phyloP scores from a whole-genome alignment of 1,139 yeast genomes.

The Yarrowia galli region DNA sequence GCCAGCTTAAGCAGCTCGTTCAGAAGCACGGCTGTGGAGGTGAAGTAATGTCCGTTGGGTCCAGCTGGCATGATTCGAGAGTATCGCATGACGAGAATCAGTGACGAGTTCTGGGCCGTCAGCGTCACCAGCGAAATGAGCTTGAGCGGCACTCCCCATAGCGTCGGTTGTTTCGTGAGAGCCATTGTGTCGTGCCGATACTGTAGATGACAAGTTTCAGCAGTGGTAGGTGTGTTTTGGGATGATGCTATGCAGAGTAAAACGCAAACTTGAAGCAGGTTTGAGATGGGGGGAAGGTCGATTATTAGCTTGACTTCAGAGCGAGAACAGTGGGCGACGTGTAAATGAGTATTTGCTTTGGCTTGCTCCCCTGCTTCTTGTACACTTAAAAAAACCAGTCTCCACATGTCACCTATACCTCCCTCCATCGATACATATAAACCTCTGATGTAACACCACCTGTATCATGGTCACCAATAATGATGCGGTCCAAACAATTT shows the following conservation, averaged over 20 bases:
- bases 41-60: constrained; percentile 47
- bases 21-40: constrained; percentile 55
- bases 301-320: too few relatives aligned
- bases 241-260: constrained; percentile 1
- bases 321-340: too few relatives aligned
- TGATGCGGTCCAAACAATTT: not conserved
- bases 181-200: constrained; percentile 28
- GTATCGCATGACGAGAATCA: constrained; percentile 51
- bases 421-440: not conserved
- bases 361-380: too few relatives aligned
- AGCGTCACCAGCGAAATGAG: constrained; percentile 39
- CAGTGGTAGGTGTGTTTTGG: not conserved
- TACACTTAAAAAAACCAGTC: too few relatives aligned
- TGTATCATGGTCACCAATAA: not conserved
- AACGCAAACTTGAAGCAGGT: not conserved
- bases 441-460: not conserved
- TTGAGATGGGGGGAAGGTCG: not conserved
- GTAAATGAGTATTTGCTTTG: too few relatives aligned
- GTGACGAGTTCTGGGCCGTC: constrained; percentile 39
- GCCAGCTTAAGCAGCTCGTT: constrained; percentile 53
- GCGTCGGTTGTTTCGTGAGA: constrained; percentile 31
- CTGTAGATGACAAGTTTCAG: constrained; percentile 10
- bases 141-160: constrained; percentile 39
- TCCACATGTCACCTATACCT: not conserved
- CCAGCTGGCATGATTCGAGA: constrained; percentile 53